A percentile compares a stretch with the other conserved stretches of the same genome.
Conservation (phyloP, 2,329 filamentous ascomycete species). For the Aureobasidium vineae region DNA sequence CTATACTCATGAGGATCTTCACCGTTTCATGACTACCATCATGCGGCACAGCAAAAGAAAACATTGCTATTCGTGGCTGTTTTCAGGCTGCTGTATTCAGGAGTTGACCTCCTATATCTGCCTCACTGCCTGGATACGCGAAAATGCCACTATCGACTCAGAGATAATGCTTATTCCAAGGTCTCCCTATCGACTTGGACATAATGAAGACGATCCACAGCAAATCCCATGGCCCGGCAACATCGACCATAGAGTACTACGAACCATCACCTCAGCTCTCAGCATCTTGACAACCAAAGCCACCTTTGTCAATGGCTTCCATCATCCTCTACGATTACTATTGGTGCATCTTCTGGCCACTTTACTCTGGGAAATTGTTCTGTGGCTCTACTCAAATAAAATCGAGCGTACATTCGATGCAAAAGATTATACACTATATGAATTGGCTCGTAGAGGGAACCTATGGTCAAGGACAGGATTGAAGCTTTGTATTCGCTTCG, state of each 20-base stretch:
- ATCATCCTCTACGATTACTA: slow-evolving; percentile 1
- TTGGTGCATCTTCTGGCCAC: not conserved
- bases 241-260: not conserved
- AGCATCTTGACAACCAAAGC: not conserved
- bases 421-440: not conserved
- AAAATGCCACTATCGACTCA: not conserved
- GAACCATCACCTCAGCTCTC: not conserved
- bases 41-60: not conserved
- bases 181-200: not conserved
- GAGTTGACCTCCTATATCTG: not conserved
- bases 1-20: not conserved
- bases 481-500: not conserved
- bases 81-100: not conserved
- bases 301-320: not conserved
- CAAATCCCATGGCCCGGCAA: not conserved
- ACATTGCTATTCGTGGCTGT: not conserved
- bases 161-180: not conserved
- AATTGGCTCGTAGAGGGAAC: not conserved
- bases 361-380: not conserved
- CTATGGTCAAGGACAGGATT: not conserved
- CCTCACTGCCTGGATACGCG: not conserved
- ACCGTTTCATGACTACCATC: not conserved
- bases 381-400: not conserved
- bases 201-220: not conserved
- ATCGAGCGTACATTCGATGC: not conserved